Base-by-base conservation (phyloP, 2,329 filamentous ascomycete species). In the Falciphora oryzae region DNA sequence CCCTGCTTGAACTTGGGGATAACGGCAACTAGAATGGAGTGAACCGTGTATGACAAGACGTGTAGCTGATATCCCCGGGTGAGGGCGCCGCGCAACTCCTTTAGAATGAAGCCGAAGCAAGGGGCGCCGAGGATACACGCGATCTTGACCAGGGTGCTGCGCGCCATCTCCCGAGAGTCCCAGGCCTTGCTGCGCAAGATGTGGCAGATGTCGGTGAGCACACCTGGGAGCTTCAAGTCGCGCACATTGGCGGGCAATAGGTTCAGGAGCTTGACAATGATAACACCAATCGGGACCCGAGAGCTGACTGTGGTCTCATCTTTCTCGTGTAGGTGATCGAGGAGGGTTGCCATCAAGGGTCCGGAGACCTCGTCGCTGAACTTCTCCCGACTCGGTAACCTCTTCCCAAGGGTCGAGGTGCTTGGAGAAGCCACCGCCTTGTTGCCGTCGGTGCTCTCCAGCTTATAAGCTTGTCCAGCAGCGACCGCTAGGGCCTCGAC, bases 241-340 rank as follows among this genome's bases (percentile, higher is more conserved):
- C 97, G 86, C 61, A 92, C 85, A 8, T 88, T 81, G 61, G 86
- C 79, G 0, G 95, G 90, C 29, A 99, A 82, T 25, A 97, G 79
- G 66, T 90, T 90, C 63, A 99, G 80, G 22, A 98, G 83, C 75
- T 97, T 97, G 66, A 96, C 90, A 58, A 94, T 86, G 32, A 95
- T 92, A 50, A 97, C 86, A 31, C 93, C 93, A 6, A 97, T 90
- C 0, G 94, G 93, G 44, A 97, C 89, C 74, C 95, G 91, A 63
- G 95, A 86, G 77, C 93, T 97, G 75, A 99, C 94, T 62, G 93
- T 93, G 1, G 92, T 89, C 74, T 99, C 95, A 68, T 98, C 92
- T 75, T 97, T 98, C 71, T 96, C 89, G 71, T 97, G 93, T 32
- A 98, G 84, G 73, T 97, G 95, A 59, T 87, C 85, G n/a, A 89